phyloP scores from a whole-genome alignment of 2,329 filamentous ascomycete genomes.

The Exophiala sp. region DNA sequence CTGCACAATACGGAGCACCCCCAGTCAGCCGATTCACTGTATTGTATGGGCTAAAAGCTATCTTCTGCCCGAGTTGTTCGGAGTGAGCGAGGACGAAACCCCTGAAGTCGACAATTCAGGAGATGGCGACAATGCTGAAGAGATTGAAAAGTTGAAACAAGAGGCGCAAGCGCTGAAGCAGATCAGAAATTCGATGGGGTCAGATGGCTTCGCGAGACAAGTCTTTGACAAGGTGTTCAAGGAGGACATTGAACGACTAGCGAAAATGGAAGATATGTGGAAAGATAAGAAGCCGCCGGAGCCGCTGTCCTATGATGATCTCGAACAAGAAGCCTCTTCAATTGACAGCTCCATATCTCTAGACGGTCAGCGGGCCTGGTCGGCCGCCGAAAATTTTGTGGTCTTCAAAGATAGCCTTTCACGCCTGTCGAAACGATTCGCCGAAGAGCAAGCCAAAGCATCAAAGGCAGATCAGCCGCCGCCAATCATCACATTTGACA shows the following conservation, averaged over 20 bases:
- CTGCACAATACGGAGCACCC: constrained; percentile 94
- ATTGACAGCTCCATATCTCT: constrained; percentile 50
- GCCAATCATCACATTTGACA: constrained; percentile 80
- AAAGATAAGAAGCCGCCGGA: constrained; percentile 70
- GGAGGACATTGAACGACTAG: constrained; percentile 72
- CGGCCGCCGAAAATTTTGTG: constrained; percentile 71
- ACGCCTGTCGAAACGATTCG: constrained; percentile 67
- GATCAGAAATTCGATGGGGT: constrained; percentile 76
- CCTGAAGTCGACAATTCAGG: constrained; percentile 71
- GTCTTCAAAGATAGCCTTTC: constrained; percentile 78
- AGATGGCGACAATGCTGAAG: constrained; percentile 74
- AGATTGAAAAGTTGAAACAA: constrained; percentile 79
- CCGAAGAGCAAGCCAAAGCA: constrained; percentile 54
- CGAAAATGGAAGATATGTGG: constrained; percentile 95
- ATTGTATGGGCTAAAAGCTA: constrained; percentile 99
- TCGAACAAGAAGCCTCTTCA: constrained; percentile 49
- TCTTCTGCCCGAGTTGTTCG: constrained; percentile 90
- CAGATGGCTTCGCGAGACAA: constrained; percentile 65
- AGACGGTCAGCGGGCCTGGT: constrained; percentile 73
- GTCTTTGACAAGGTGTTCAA: constrained; percentile 93
- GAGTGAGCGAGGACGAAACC: constrained; percentile 78
- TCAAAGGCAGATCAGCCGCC: constrained; percentile 38
- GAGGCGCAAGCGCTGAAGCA: constrained; percentile 78
- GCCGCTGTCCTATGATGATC: constrained; percentile 61
- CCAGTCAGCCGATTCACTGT: constrained; percentile 93